Evolutionary conservation across 192 early-diverging fungal species (phyloP).

Genomic region (Rhizoclosmatium globosum): DNA sequence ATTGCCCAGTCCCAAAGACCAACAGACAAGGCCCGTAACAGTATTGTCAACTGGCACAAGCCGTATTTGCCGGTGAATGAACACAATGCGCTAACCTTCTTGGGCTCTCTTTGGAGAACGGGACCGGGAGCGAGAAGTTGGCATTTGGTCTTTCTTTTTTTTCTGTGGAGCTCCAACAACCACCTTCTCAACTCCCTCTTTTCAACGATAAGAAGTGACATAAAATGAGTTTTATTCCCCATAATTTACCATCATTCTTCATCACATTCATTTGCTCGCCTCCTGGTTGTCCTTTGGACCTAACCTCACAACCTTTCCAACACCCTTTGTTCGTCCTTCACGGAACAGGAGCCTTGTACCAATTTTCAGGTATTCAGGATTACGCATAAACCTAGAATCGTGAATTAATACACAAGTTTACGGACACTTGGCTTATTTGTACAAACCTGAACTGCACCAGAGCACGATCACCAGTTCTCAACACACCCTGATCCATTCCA

Average conservation of each 20-base stretch:
- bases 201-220: no score
- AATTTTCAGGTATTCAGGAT: conserved; percentile 69
- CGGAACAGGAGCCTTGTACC: conserved; percentile 61
- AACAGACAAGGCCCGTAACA: no score
- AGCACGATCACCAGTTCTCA: conserved; percentile 89
- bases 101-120: background rate
- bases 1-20: background rate
- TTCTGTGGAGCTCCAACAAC: background rate
- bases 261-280: background rate
- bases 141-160: background rate
- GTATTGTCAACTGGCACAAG: no score
- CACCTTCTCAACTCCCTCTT: no score
- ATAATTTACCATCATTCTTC: no score
- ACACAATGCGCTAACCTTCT: background rate
- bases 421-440: background rate
- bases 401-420: background rate
- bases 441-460: conserved; percentile 66
- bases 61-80: no score
- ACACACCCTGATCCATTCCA: conserved; percentile 69
- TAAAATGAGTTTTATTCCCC: no score
- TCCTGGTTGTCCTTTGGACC: conserved; percentile 25
- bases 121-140: background rate
- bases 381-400: conserved; percentile 76
- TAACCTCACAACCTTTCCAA: conserved; percentile 77
- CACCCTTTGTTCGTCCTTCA: conserved; percentile 83